Conservation (phyloP, 2,329 filamentous ascomycete genomes). For the Ceratocystis ficicola region DNA sequence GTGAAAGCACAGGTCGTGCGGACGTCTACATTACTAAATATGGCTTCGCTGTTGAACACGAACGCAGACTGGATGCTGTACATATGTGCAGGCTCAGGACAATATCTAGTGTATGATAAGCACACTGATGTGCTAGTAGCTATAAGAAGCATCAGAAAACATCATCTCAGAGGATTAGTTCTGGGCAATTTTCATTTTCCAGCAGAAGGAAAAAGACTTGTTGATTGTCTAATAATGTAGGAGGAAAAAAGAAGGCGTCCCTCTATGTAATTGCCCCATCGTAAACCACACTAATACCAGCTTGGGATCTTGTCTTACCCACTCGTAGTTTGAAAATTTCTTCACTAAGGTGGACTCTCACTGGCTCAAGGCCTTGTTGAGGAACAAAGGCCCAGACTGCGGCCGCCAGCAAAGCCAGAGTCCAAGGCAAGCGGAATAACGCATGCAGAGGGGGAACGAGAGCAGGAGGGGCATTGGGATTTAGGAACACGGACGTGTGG, state of each 20-base stretch:
- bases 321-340: conserved; percentile 17
- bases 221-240: background rate
- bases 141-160: too few species aligned
- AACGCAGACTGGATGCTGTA: background rate
- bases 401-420: conserved; percentile 4
- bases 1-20: background rate
- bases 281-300: conserved; percentile 1
- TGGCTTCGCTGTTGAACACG: background rate
- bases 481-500: background rate
- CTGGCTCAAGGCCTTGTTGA: conserved; percentile 7
- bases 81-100: background rate
- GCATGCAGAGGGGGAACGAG: background rate
- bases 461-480: background rate
- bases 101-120: too few species aligned
- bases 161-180: too few species aligned
- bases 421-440: background rate
- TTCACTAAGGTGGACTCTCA: conserved; percentile 18
- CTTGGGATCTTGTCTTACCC: conserved; percentile 1
- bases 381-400: background rate
- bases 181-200: too few species aligned
- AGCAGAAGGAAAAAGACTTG: too few species aligned
- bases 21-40: background rate
- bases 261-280: background rate
- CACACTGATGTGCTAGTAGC: too few species aligned
- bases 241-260: background rate